These are phyloP conservation scores for Furcasterigmium furcatum DNA, from an alignment of 2,329 filamentous ascomycete genomes.

Conservation along the genomic window DNA sequence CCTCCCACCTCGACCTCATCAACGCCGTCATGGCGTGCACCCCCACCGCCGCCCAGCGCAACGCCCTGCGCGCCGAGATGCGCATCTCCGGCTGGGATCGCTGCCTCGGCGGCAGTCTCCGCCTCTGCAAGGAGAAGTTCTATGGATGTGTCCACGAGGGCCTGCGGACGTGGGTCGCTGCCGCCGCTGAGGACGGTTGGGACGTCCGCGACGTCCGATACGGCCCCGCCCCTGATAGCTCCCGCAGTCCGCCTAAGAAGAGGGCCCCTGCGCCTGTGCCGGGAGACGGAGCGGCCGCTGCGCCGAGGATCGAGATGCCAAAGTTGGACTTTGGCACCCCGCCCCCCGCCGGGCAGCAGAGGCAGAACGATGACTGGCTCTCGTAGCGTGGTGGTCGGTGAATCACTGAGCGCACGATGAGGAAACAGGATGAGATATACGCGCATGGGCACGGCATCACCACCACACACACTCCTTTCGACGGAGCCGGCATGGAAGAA, in stretches of 20 bases:
- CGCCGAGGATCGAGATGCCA: constrained; percentile 61
- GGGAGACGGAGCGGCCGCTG: constrained; percentile 32
- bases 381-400: background rate
- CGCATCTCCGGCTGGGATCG: constrained; percentile 88
- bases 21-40: constrained; percentile 87
- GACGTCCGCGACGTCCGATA: constrained; percentile 76
- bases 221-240: constrained; percentile 51
- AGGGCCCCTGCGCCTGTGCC: constrained; percentile 25
- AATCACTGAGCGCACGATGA: background rate
- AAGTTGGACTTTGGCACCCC: constrained; percentile 46
- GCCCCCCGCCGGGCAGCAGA: constrained; percentile 18
- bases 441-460: too few relatives aligned
- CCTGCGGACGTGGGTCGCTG: constrained; percentile 84
- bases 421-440: too few relatives aligned
- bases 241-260: constrained; percentile 44
- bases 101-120: constrained; percentile 77
- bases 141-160: constrained; percentile 90
- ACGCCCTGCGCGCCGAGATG: constrained; percentile 72
- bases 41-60: constrained; percentile 67
- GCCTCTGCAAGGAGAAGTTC: constrained; percentile 96
- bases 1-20: constrained; percentile 86
- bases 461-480: too few relatives aligned
- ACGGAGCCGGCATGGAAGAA: too few relatives aligned
- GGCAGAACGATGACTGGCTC: constrained; percentile 25
- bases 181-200: constrained; percentile 86